Evolutionary conservation across 2,329 filamentous ascomycete genomes (phyloP).

Genomic region (Orbilia ellipsospora): DNA sequence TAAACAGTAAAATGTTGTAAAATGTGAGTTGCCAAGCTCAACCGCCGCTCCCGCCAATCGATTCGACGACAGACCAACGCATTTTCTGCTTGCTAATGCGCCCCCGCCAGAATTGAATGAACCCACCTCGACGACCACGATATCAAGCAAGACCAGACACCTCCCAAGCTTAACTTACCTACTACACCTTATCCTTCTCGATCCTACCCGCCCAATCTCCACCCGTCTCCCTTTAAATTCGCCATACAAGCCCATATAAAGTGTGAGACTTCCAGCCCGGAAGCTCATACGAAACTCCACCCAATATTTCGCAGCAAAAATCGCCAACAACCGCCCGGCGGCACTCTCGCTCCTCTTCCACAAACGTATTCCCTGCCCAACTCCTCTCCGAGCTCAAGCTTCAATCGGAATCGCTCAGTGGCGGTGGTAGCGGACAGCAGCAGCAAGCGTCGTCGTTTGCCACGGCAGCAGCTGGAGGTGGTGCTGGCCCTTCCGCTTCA

Average conservation of each 20-base stretch:
- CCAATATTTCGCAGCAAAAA: conserved; percentile 56
- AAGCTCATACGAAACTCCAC: conserved; percentile 49
- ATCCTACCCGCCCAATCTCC: neutral
- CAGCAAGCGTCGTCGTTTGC: no score
- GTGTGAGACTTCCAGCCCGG: conserved; percentile 52
- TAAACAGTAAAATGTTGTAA: neutral
- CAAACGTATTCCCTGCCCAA: conserved; percentile 47
- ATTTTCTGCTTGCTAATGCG: neutral
- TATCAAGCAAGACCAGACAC: neutral
- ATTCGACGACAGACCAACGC: neutral
- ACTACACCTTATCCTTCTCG: neutral
- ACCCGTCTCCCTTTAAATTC: neutral
- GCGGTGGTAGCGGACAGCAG: conserved; percentile 10
- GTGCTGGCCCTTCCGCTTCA: conserved; percentile 30
- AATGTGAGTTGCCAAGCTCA: neutral
- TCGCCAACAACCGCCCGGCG: conserved; percentile 39
- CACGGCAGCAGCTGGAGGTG: conserved; percentile 24
- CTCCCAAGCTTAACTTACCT: neutral
- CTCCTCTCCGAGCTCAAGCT: conserved; percentile 51
- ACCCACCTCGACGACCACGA: neutral
- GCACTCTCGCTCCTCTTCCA: conserved; percentile 56
- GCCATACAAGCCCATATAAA: conserved; percentile 5
- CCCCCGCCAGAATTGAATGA: neutral
- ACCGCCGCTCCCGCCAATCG: neutral
- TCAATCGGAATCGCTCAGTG: conserved; percentile 52